These are phyloP conservation scores for Cutaneotrichosporon curvatum DNA, from an alignment of 1,284 basidiomycete genomes.

Conservation along the genomic window DNA sequence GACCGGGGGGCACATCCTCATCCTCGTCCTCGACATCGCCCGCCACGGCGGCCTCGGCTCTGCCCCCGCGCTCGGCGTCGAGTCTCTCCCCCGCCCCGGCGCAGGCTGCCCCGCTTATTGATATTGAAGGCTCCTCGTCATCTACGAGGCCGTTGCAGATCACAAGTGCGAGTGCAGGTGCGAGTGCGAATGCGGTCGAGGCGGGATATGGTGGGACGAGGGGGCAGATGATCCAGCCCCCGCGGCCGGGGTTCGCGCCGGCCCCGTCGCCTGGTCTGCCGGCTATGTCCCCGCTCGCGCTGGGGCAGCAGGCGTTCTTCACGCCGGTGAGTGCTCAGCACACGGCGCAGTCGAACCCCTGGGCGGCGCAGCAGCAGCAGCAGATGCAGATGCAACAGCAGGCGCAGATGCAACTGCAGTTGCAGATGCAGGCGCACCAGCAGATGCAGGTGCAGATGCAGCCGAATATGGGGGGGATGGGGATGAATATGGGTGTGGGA, in stretches of 20 bases:
- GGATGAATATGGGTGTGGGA: too few species aligned
- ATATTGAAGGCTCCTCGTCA: slow-evolving; percentile 20
- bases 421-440: background rate
- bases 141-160: slow-evolving; percentile 35
- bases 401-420: background rate
- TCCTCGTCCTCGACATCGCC: too few species aligned
- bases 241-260: slow-evolving; percentile 4
- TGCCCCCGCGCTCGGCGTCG: background rate
- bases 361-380: background rate
- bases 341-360: background rate
- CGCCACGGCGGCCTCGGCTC: background rate
- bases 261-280: slow-evolving; percentile 1
- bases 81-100: background rate
- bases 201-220: too few species aligned
- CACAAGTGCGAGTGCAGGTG: too few species aligned
- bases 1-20: too few species aligned
- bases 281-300: slow-evolving; percentile 6
- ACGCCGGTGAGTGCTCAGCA: background rate
- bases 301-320: slow-evolving; percentile 17
- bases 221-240: too few species aligned
- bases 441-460: background rate
- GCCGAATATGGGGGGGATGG: background rate
- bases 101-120: slow-evolving; percentile 18
- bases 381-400: background rate
- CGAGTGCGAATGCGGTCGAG: too few species aligned